Evolutionary conservation across 2,329 filamentous ascomycete genomes (phyloP).

Genomic region (Penicillium sp.): DNA sequence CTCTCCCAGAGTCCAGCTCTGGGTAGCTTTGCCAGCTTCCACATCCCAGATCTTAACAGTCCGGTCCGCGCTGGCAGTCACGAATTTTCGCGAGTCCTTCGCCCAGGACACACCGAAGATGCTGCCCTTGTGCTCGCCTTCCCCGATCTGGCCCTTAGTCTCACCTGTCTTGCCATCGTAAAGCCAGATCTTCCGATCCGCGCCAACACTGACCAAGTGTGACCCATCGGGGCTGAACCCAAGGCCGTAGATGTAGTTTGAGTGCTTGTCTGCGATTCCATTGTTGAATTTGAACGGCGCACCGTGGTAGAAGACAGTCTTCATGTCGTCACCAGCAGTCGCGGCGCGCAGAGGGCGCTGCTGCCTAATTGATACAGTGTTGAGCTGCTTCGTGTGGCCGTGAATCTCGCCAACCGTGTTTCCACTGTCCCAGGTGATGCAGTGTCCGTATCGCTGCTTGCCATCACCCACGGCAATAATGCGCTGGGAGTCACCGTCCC

Average conservation of each 20-base stretch:
- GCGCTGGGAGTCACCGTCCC: conserved; percentile 94
- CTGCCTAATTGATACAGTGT: conserved; percentile 82
- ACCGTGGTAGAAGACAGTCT: conserved; percentile 87
- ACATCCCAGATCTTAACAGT: conserved; percentile 93
- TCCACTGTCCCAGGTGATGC: conserved; percentile 90
- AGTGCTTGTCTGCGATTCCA: conserved; percentile 74
- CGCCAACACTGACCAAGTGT: conserved; percentile 78
- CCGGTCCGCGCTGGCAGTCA: conserved; percentile 89
- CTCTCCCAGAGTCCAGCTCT: conserved; percentile 80
- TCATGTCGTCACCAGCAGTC: conserved; percentile 85
- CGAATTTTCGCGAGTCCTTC: conserved; percentile 77
- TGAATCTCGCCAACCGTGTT: conserved; percentile 94
- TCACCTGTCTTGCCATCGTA: conserved; percentile 97
- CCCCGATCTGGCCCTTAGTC: conserved; percentile 63
- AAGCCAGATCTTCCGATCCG: conserved; percentile 87
- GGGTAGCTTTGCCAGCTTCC: conserved; percentile 69
- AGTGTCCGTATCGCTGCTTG: conserved; percentile 87
- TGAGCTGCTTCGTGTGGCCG: conserved; percentile 86
- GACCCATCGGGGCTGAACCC: conserved; percentile 87
- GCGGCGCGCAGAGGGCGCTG: conserved; percentile 87
- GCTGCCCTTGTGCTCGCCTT: conserved; percentile 81
- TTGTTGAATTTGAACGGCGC: conserved; percentile 93
- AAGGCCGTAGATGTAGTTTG: conserved; percentile 81
- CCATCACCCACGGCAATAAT: conserved; percentile 96
- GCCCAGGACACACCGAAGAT: conserved; percentile 92